Percentiles rank a stretch among this genome's conserved stretches.
These are phyloP conservation scores for Venturia pyrina DNA, from an alignment of 2,329 filamentous ascomycete species.

Conservation along the genomic window DNA sequence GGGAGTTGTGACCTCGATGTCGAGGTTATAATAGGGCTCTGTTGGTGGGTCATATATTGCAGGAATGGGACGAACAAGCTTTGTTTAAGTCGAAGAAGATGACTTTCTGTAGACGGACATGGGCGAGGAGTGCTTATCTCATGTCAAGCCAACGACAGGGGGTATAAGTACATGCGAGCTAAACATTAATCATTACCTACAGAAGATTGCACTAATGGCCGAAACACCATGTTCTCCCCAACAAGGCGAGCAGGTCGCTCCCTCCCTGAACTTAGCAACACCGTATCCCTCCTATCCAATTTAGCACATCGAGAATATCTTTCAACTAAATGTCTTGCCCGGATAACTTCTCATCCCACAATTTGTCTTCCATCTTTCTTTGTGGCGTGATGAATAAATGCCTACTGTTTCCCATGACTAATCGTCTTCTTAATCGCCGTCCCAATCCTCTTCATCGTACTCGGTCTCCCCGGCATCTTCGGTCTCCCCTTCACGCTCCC, in stretches of 20 bases:
- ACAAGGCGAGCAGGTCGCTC: no score
- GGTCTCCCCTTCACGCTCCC: neutral
- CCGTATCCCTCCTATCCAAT: no score
- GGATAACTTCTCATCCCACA: neutral
- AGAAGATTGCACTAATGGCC: neutral
- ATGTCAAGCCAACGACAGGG: no score
- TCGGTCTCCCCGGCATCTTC: slow-evolving; percentile 1
- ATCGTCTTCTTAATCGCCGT: slow-evolving; percentile 8
- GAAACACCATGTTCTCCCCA: neutral
- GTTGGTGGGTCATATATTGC: no score
- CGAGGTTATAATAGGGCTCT: no score
- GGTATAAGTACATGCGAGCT: neutral
- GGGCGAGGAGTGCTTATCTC: no score
- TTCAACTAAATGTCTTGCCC: neutral
- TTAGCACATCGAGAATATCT: no score
- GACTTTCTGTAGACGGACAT: no score
- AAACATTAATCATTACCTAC: neutral
- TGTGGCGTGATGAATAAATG: neutral
- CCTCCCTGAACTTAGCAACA: no score
- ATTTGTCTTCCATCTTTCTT: neutral
- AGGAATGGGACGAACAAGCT: no score
- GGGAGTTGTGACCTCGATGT: no score
- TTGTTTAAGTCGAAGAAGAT: no score
- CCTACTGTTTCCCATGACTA: neutral
- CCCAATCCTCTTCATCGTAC: slow-evolving; percentile 12